phyloP scores from a whole-genome alignment of 192 early-diverging fungal species.

The Backusella macrospora region DNA sequence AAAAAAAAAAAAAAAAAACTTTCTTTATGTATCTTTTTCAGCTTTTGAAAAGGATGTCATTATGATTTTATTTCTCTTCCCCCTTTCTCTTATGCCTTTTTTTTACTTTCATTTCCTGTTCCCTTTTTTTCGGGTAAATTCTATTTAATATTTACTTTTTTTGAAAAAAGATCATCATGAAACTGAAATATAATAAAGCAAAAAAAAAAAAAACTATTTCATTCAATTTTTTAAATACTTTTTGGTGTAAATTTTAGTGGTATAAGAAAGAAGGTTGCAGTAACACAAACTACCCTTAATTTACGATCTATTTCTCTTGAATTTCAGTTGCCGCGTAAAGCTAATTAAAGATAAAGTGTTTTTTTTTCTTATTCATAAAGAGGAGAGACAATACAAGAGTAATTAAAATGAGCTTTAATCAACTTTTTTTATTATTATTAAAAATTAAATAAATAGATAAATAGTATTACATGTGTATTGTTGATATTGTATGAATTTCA shows the following conservation, averaged over 20 bases:
- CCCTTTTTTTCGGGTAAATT: not conserved
- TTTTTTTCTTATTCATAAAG: not conserved
- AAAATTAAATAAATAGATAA: not conserved
- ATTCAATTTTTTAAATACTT: not conserved
- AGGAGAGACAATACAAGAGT: not conserved
- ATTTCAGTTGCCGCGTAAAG: not conserved
- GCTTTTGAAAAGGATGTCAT: conserved; percentile 9
- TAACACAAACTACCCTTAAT: not conserved
- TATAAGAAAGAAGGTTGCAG: not conserved
- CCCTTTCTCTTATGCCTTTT: conserved; percentile 4
- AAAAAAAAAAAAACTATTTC: not conserved
- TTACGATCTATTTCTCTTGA: not conserved
- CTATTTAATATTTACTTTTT: not conserved
- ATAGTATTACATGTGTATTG: not conserved
- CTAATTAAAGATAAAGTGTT: not conserved
- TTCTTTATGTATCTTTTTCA: conserved; percentile 4
- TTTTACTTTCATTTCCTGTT: conserved; percentile 2
- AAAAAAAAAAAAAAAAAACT: not conserved
- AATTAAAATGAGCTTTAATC: not conserved
- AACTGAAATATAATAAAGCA: conserved; percentile 7
- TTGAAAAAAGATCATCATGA: not conserved
- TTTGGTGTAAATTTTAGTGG: conserved; percentile 3
- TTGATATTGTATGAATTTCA: too few relatives aligned
- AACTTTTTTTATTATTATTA: not conserved
- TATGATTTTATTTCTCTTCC: not conserved